A percentile compares a stretch with the other conserved stretches of the same genome.
Conservation (phyloP, 495 filamentous ascomycete genomes). For the Immersiella caudata region DNA sequence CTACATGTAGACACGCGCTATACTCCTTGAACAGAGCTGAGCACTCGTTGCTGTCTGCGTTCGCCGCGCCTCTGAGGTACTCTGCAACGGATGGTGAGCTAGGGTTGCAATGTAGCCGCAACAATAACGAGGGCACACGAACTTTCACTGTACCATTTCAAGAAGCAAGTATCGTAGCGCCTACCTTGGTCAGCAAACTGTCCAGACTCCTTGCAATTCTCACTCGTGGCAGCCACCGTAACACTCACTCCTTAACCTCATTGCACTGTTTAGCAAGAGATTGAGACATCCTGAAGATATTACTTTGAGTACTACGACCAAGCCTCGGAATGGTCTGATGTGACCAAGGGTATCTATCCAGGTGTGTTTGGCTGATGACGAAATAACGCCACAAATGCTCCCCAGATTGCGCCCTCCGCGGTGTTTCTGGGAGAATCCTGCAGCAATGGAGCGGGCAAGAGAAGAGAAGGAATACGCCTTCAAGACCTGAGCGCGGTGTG, state of each 20-base stretch:
- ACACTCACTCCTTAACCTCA: constrained; percentile 78
- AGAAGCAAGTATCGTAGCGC: constrained; percentile 88
- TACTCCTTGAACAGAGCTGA: constrained; percentile 82
- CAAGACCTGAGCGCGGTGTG: no score
- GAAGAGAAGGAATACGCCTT: no score
- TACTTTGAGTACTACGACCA: not conserved
- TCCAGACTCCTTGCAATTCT: not conserved
- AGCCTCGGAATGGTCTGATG: not conserved
- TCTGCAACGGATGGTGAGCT: constrained; percentile 50
- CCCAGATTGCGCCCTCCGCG: no score
- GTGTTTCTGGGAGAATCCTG: no score
- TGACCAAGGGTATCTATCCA: not conserved
- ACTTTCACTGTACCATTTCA: constrained; percentile 98
- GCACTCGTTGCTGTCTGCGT: constrained; percentile 74
- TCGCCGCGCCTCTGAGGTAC: constrained; percentile 79
- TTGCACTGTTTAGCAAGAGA: constrained; percentile 73
- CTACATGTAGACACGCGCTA: constrained; percentile 75
- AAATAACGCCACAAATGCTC: no score
- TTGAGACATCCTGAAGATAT: constrained; percentile 51
- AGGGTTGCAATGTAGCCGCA: constrained; percentile 18
- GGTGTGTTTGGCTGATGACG: no score
- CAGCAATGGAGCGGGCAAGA: no score
- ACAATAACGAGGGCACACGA: constrained; percentile 35
- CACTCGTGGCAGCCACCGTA: not conserved
- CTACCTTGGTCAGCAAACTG: constrained; percentile 42